Conservation (phyloP, 345 rosid species). For the Arabidopsis arenosa region DNA sequence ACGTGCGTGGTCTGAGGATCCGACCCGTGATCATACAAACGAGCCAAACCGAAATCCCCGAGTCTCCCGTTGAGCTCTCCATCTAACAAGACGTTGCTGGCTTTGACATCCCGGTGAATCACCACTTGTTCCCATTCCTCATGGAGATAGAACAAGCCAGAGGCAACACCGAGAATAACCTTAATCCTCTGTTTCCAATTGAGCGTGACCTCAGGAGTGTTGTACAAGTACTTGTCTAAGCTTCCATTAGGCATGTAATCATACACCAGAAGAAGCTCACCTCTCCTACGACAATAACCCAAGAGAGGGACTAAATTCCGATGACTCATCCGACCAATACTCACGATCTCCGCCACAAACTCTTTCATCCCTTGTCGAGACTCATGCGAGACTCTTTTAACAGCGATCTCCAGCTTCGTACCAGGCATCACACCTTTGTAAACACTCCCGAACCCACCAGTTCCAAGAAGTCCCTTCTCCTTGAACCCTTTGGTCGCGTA, state of each 20-base stretch:
- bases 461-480: constrained; percentile 69
- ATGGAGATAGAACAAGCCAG: constrained; percentile 80
- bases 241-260: constrained; percentile 96
- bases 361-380: constrained; percentile 88
- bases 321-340: constrained; percentile 91
- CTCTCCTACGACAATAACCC: constrained; percentile 79
- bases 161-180: constrained; percentile 75
- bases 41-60: constrained; percentile 92
- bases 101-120: constrained; percentile 87
- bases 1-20: constrained; percentile 85
- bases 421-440: constrained; percentile 66
- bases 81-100: constrained; percentile 83
- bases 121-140: constrained; percentile 92
- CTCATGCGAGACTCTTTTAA: constrained; percentile 75
- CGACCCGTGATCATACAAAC: constrained; percentile 78
- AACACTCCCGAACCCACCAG: constrained; percentile 88
- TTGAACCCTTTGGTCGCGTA: constrained; percentile 72
- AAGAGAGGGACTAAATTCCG: constrained; percentile 80
- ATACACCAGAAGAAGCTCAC: constrained; percentile 79
- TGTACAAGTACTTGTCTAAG: constrained; percentile 77
- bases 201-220: constrained; percentile 55
- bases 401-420: constrained; percentile 66
- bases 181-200: constrained; percentile 80
- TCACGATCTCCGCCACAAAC: constrained; percentile 84
- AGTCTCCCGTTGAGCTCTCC: constrained; percentile 77